A percentile compares a stretch with the other conserved stretches of the same genome.
These are phyloP conservation scores for Solanum chiquidenum DNA, from an alignment of 257 asterid species.

Conservation along the genomic window DNA sequence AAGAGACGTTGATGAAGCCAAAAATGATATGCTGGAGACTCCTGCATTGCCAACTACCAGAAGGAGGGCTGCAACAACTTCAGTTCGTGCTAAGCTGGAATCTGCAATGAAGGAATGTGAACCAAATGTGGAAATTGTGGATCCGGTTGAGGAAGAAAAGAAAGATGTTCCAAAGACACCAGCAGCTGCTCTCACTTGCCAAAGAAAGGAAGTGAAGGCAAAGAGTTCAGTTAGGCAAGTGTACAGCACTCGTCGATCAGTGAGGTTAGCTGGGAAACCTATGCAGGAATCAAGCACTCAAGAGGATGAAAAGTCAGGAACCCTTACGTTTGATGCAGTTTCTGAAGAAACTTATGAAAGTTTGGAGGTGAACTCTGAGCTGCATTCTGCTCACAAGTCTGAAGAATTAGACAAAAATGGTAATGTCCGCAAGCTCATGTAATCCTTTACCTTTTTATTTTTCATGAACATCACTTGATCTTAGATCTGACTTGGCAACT, in stretches of 20 bases:
- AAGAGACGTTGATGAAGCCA: conserved; percentile 8
- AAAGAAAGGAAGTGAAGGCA: conserved; percentile 30
- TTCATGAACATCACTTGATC: not conserved
- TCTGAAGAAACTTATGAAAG: conserved; percentile 12
- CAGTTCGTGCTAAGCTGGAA: conserved; percentile 42
- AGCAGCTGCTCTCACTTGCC: conserved; percentile 28
- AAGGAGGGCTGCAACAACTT: conserved; percentile 28
- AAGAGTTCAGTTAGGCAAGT: conserved; percentile 19
- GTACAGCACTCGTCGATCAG: conserved; percentile 53
- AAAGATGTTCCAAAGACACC: conserved; percentile 34
- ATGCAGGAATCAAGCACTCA: conserved; percentile 1
- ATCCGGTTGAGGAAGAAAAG: conserved; percentile 6
- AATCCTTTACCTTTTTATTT: not conserved
- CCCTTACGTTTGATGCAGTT: conserved; percentile 17
- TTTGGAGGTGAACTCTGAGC: conserved; percentile 5
- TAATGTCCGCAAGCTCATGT: conserved; percentile 1
- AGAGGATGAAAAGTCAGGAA: conserved; percentile 7
- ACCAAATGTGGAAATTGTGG: not conserved
- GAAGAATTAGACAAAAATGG: conserved; percentile 28
- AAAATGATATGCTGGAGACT: conserved; percentile 14
- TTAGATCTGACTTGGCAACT: not conserved
- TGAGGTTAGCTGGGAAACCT: conserved; percentile 52
- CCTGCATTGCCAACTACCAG: conserved; percentile 14
- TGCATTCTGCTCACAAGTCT: conserved; percentile 7
- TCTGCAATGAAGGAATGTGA: conserved; percentile 32